phyloP scores from a whole-genome alignment of 495 filamentous ascomycete genomes.

The Penicillium coprophilum region DNA sequence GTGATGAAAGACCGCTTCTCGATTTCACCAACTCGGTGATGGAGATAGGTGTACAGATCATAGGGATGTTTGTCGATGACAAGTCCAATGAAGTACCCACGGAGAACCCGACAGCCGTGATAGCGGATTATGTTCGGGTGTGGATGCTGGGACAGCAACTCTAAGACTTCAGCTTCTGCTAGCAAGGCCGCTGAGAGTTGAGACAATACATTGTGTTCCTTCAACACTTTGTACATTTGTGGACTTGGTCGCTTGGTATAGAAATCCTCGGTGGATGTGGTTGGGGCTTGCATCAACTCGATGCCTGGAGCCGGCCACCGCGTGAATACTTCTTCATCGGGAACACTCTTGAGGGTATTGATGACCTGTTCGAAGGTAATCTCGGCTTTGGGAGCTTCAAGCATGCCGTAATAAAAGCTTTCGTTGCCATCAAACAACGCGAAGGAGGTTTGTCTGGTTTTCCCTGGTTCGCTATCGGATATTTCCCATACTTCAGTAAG shows the following conservation, averaged over 20 bases:
- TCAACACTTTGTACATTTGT: not conserved
- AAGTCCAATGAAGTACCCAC: slow-evolving; percentile 33
- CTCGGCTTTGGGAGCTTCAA: not conserved
- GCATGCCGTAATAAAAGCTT: not conserved
- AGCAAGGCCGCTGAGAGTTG: slow-evolving; percentile 7
- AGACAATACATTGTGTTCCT: not conserved
- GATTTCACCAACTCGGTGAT: slow-evolving; percentile 5
- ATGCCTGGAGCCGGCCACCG: not conserved
- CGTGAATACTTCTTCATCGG: not conserved
- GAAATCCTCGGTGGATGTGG: not conserved
- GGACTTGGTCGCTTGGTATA: not conserved
- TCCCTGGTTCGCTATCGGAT: not conserved
- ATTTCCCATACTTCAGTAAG: not conserved
- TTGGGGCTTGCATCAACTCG: not conserved
- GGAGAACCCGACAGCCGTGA: slow-evolving; percentile 31
- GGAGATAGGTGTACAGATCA: slow-evolving; percentile 22
- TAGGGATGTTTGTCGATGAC: slow-evolving; percentile 29
- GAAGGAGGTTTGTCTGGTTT: not conserved
- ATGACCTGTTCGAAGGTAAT: not conserved
- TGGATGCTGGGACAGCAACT: slow-evolving; percentile 20
- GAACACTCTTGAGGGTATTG: not conserved
- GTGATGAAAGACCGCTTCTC: slow-evolving; percentile 26
- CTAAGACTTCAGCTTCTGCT: slow-evolving; percentile 24
- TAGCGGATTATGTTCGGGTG: slow-evolving; percentile 38
- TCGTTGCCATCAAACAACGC: not conserved